Percentiles rank a stretch among this genome's conserved stretches.
Evolutionary conservation across 495 filamentous ascomycete genomes (phyloP).

Genomic region (Neurospora terricola): DNA sequence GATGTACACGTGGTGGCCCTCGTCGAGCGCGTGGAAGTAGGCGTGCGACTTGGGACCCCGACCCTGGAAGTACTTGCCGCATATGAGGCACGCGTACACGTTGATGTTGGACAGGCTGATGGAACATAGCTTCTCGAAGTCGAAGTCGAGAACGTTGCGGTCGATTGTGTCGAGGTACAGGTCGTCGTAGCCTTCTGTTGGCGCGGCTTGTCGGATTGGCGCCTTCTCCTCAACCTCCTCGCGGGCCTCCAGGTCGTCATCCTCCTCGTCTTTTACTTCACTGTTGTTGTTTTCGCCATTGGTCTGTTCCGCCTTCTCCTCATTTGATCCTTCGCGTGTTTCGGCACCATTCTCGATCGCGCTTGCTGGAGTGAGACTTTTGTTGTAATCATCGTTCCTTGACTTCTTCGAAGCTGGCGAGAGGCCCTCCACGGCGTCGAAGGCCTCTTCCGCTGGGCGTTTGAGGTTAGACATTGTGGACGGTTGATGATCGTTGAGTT

Average conservation of each 20-base stretch:
- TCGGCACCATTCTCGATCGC: slow-evolving; percentile 23
- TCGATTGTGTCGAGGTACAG: slow-evolving; percentile 97
- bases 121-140: slow-evolving; percentile 98
- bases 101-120: slow-evolving; percentile 95
- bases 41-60: slow-evolving; percentile 89
- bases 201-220: slow-evolving; percentile 57
- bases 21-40: slow-evolving; percentile 94
- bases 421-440: slow-evolving; percentile 51
- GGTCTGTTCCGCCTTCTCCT: neutral
- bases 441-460: slow-evolving; percentile 62
- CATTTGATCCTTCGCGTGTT: slow-evolving; percentile 18
- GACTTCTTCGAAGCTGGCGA: slow-evolving; percentile 74
- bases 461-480: slow-evolving; percentile 50
- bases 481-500: neutral
- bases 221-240: slow-evolving; percentile 37
- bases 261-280: neutral
- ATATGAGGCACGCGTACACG: slow-evolving; percentile 95
- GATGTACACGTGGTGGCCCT: slow-evolving; percentile 92
- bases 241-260: slow-evolving; percentile 8
- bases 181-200: slow-evolving; percentile 83
- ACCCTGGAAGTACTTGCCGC: slow-evolving; percentile 95
- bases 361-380: slow-evolving; percentile 22
- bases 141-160: slow-evolving; percentile 79
- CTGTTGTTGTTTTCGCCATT: neutral
- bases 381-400: slow-evolving; percentile 48